Conservation (phyloP, 352 stramenopile species). For the Pythium plurisporium region DNA sequence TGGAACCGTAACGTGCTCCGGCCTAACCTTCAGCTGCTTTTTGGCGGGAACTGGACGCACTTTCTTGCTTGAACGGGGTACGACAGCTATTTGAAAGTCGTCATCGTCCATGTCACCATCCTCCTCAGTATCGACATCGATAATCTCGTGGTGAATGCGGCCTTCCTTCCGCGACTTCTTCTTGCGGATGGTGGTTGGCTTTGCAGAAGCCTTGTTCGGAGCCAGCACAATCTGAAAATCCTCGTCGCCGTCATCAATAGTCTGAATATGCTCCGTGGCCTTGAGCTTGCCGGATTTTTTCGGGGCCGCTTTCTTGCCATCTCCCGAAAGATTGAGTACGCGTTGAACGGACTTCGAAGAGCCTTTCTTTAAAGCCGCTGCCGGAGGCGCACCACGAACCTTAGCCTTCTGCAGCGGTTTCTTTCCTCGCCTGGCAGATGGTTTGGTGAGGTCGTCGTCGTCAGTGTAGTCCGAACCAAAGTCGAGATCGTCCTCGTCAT, state of each 20-base stretch:
- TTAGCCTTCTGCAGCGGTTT: neutral
- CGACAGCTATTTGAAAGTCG: constrained; percentile 5
- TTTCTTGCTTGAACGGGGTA: neutral
- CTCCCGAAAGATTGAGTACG: constrained; percentile 2
- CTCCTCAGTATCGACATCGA: constrained; percentile 12
- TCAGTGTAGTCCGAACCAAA: constrained; percentile 12
- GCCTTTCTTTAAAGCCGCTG: constrained; percentile 1
- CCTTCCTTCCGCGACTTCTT: constrained; percentile 23
- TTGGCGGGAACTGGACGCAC: neutral
- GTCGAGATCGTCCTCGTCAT: constrained; percentile 10
- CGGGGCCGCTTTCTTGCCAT: neutral
- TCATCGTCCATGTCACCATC: neutral
- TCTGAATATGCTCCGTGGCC: neutral
- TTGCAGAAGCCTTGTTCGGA: neutral
- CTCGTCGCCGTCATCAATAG: constrained; percentile 12
- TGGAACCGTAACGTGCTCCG: no score
- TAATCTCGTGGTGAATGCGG: constrained; percentile 9
- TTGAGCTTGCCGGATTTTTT: neutral
- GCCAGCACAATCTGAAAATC: constrained; percentile 12
- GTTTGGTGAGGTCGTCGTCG: neutral
- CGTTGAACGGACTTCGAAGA: neutral
- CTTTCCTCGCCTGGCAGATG: neutral
- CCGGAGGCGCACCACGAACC: neutral
- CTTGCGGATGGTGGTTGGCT: constrained; percentile 1
- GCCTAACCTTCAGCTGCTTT: no score